Evolutionary conservation across 257 asterid genomes (phyloP), one percentile per base, ranked within the genome.

Genomic region (Datura wrightii): DNA sequence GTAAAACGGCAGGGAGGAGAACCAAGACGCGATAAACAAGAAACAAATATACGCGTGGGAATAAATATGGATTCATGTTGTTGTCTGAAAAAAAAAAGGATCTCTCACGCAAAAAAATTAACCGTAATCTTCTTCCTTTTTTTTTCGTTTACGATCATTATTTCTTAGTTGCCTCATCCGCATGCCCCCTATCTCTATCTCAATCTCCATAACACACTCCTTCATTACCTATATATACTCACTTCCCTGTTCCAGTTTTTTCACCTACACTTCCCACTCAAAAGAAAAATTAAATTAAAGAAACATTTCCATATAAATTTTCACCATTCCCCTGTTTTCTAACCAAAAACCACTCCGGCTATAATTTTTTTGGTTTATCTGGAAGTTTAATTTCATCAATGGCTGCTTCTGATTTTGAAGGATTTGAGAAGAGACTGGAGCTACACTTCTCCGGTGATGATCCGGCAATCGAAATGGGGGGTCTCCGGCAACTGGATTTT

Each of bases 381-480:
- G 15, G 6, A 19, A 60, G 37, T 71, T 71, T 9, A 3, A 69
- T 39, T 76, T 60, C 31, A 48, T 14, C 67, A 66, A 96, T 97
- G 99, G 97, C 99, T 72, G 91, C 86, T 84, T 96, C 99, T 0
- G 99, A 98, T 37, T 97, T 97, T 82, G 99, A 97, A 84, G 99
- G 99, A 63, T 97, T 94, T 82, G 99, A 97, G 84, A 94, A 96
- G 87, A 89, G 99, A 85, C 87, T 96, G 0, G 99, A 94, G 92
- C 91, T 96, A 1, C 93, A 87, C 16, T 96, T 96, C 92, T 92
- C 95, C 85, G 95, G 92, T 18, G 93, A 93, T 1, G 96, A 96
- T 85, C 94, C 94, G 71, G 87, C 53, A 71, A 60, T 86, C 87
- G 93, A 88, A 59, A 83, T 79, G 2, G 90, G 97, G 0, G 90